Evolutionary conservation across 2,329 filamentous ascomycete species (phyloP).

Genomic region (Fusarium sp.): DNA sequence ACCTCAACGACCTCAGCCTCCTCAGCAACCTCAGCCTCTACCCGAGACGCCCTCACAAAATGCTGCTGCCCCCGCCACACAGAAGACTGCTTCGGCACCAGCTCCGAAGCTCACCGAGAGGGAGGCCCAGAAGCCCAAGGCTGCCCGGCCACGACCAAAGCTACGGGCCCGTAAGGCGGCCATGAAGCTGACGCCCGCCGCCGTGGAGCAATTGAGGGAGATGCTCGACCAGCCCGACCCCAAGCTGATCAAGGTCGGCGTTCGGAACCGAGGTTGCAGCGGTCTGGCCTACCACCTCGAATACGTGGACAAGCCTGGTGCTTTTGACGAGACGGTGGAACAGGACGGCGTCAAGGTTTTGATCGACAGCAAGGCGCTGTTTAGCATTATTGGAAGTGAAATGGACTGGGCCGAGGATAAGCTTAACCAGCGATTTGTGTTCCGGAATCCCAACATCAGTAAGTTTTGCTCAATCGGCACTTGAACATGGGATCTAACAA

Average conservation of each 20-base stretch:
- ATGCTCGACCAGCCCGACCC: slow-evolving; percentile 87
- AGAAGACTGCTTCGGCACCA: slow-evolving; percentile 48
- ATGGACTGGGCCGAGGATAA: slow-evolving; percentile 99
- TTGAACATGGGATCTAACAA: slow-evolving; percentile 44
- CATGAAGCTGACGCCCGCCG: slow-evolving; percentile 84
- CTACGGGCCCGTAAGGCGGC: slow-evolving; percentile 83
- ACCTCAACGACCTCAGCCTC: slow-evolving; percentile 32
- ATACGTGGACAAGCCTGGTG: slow-evolving; percentile 90
- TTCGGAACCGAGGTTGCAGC: slow-evolving; percentile 93
- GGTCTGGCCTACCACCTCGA: slow-evolving; percentile 93
- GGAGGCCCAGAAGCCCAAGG: slow-evolving; percentile 75
- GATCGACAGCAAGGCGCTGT: slow-evolving; percentile 96
- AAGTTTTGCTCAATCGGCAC: slow-evolving; percentile 56
- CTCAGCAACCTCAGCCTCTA: slow-evolving; percentile 24
- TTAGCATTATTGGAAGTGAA: slow-evolving; percentile 98
- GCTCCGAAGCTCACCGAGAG: slow-evolving; percentile 60
- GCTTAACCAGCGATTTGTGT: slow-evolving; percentile 90
- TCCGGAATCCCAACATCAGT: slow-evolving; percentile 99
- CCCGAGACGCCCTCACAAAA: slow-evolving; percentile 23
- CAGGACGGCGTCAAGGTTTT: slow-evolving; percentile 96
- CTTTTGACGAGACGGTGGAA: slow-evolving; percentile 91
- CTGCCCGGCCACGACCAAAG: slow-evolving; percentile 51
- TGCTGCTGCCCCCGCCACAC: slow-evolving; percentile 31
- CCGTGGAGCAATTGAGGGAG: slow-evolving; percentile 80
- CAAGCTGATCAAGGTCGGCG: slow-evolving; percentile 93